These are phyloP conservation scores for Myxozyma mucilagina DNA, from an alignment of 805 yeast species.

Conservation along the genomic window DNA sequence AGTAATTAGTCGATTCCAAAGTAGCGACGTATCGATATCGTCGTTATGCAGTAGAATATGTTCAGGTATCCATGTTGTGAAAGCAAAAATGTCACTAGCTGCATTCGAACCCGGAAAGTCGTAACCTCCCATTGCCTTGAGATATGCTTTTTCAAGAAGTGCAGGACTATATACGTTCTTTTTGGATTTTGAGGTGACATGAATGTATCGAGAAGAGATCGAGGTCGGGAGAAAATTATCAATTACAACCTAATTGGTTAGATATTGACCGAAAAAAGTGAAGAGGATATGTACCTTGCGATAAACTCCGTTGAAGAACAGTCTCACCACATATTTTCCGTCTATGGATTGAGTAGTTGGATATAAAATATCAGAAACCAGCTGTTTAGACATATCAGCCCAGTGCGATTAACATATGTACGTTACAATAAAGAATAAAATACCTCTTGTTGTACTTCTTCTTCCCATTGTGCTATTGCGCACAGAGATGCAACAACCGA, in stretches of 20 bases:
- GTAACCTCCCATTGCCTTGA: constrained; percentile 63
- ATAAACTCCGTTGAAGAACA: constrained; percentile 55
- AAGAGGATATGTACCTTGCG: constrained; percentile 41
- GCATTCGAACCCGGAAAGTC: constrained; percentile 73
- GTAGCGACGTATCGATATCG: constrained; percentile 18
- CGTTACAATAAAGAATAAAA: neutral
- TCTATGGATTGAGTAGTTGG: constrained; percentile 34
- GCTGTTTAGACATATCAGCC: neutral
- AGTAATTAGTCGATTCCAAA: constrained; percentile 43
- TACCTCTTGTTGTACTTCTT: constrained; percentile 24
- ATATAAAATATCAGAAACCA: constrained; percentile 33
- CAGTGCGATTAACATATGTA: neutral
- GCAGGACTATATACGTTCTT: constrained; percentile 57
- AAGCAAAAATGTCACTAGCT: constrained; percentile 62
- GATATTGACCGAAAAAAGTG: neutral
- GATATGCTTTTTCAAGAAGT: constrained; percentile 72
- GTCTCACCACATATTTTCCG: constrained; percentile 45
- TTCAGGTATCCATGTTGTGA: constrained; percentile 78
- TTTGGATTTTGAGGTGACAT: constrained; percentile 44
- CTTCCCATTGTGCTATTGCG: constrained; percentile 45
- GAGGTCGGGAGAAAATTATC: constrained; percentile 50
- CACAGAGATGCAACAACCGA: constrained; percentile 72
- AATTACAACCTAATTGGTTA: constrained; percentile 40
- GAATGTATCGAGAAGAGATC: constrained; percentile 12
- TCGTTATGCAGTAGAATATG: constrained; percentile 40